Evolutionary conservation across 2,329 filamentous ascomycete species (phyloP), one percentile per base, ranked within the genome.

Genomic region (Xylaria hypoxylon): DNA sequence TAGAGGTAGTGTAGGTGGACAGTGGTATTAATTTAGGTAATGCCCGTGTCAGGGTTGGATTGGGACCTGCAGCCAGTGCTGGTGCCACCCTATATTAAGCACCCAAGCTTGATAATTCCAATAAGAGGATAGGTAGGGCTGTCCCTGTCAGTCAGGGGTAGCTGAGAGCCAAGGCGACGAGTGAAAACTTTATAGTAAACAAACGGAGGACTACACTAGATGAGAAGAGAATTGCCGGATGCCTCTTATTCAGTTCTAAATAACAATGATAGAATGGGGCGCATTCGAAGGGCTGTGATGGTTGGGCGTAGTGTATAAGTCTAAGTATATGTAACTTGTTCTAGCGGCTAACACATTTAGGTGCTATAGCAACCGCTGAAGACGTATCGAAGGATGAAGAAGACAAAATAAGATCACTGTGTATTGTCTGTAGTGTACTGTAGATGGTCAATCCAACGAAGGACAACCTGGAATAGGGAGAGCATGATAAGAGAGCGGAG

Each of bases 91-190:
- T 67, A 62, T 65, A 64, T 28, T 28, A 48, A 19, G 4, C 11
- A 55, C 50, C 52, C 31, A 42, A 35, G 51, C 24, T 31, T 38
- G 42, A 48, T 56, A 62, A 44, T 55, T 35, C 51, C 57, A 63
- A 51, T 65, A 53, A 51, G 59, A 63, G 33, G 55, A 68, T 60
- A 66, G 66, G 58, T 56, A 62, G 62, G 58, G 31, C 24, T 5
- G 53, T 40, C 61, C 62, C 50, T 44, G 50, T 58, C 50, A 28
- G 59, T 62, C 64, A 63, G 62, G 69, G 67, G 64, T 40, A 71
- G 72, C 71, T 73, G 68, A 70, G 58, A 60, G 66, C 62, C 63
- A 65, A 72, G 69, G 71, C 68, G 67, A 53, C 72, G 68, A 72
- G 74, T 75, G 62, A 71, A 69, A 69, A 68, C 56, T 64, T 10